Base-by-base conservation (phyloP, 257 asterid species). In the Rehmannia glutinosa region DNA sequence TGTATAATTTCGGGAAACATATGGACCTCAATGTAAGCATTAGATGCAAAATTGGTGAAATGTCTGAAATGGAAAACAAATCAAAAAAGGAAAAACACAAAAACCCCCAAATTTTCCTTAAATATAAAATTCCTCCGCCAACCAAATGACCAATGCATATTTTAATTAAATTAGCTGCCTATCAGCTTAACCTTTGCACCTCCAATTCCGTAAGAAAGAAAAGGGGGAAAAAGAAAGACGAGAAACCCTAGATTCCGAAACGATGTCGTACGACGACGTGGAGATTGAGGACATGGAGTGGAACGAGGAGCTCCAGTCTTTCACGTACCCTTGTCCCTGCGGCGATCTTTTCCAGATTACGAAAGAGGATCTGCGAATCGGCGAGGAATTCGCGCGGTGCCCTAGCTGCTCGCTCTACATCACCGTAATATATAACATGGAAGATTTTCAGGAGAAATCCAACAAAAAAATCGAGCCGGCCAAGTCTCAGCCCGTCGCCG, bases 261-360 rank as follows among this genome's bases (percentile, higher is more conserved):
- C 77, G 84, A 92, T 92, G 97, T 90, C 97, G 81, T 92, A 92
- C 78, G 97, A 92, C 58, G 98, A 92, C 30, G 97, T 92, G 1
- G 98, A 92, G 85, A 92, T 92, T 64, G 98, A 92, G 70, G 97
- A 92, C 71, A 92, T 92, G 98, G 98, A 92, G 81, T 92, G 98
- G 98, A 82, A 87, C 76, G 79, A 92, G 23, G 90, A 83, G 81
- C 78, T 92, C 19, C 69, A 86, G 64, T 79, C 98, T 2, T 92
- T 58, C 78, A 92, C 96, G 0, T 92, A 92, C 65, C 98, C 98
- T 0, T 92, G 98, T 28, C 98, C 97, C 2, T 92, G 98, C 74
- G 96, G 97, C 33, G 98, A 92, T 81, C 83, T 92, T 0, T 92
- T 92, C 70, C 97, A 87, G 73, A 92, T 92, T 13, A 84, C 96